Base-by-base conservation (phyloP, 1,139 yeast species). In the Dujonia santamariae region DNA sequence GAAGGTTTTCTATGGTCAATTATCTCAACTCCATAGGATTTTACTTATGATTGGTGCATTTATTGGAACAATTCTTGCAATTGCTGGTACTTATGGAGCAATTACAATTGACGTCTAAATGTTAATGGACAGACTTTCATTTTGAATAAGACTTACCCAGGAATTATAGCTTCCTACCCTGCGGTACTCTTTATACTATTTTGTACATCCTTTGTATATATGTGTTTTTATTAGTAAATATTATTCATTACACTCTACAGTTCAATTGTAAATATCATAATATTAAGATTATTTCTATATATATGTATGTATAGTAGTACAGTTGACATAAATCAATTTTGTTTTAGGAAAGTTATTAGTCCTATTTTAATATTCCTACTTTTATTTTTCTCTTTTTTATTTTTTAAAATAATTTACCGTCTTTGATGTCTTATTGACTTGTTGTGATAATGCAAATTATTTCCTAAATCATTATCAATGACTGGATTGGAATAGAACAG, bases 401-500 rank as follows among this genome's bases (percentile, higher is more conserved):
- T 11, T 21, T 21, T 11, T 21, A 21, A 11, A 11, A 7, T 17
- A 13, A 12, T 6, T 28, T n/a, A 17, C 14, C 27, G 19, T 4
- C 35, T 12, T 3, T 24, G 15, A 13, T 19, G 26, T 16, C 33
- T 22, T 4, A 19, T 26, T 9, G 36, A 28, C 16, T 29, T 28
- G 19, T 21, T 27, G 12, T 36, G 28, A 15, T 24, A 29, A 13
- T 28, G 17, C 19, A 6, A 17, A 4, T 40, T 42, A 27, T 31
- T 35, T 7, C 42, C 54, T 17, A 48, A 51, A 18, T 50, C 48
- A 37, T 54, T 51, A 26, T 46, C 41, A 30, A 74, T 50, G 24
- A 75, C 64, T 39, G 69, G 68, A 2, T 80, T 75, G 4, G 80
- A 80, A 51, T 78, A 80, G 45, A 76, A 56, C 51, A 75, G 58